Percentiles rank a stretch among this genome's conserved stretches.
phyloP scores from a whole-genome alignment of 805 yeast species.

The Lipomyces orientalis region DNA sequence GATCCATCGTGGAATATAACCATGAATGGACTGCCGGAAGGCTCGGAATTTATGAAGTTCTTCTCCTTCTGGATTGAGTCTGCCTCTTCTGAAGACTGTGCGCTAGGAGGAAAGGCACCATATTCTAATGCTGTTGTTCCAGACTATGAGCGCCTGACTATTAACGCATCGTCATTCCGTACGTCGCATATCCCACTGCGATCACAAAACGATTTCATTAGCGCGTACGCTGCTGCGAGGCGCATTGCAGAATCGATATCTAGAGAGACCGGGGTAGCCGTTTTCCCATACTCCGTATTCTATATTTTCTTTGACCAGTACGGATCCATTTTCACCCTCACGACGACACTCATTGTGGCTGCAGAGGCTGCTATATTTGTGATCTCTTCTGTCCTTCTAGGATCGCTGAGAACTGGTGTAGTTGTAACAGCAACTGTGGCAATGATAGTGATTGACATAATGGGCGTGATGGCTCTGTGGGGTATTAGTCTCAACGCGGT shows the following conservation, averaged over 20 bases:
- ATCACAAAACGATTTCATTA: slow-evolving; percentile 83
- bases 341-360: slow-evolving; percentile 58
- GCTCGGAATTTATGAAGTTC: slow-evolving; percentile 70
- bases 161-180: slow-evolving; percentile 72
- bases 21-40: slow-evolving; percentile 85
- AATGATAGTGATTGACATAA: slow-evolving; percentile 71
- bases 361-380: slow-evolving; percentile 62
- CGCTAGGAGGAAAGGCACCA: slow-evolving; percentile 94
- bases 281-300: slow-evolving; percentile 92
- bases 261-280: slow-evolving; percentile 52
- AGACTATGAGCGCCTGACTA: slow-evolving; percentile 48
- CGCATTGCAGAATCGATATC: slow-evolving; percentile 63
- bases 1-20: slow-evolving; percentile 67
- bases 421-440: slow-evolving; percentile 63
- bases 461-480: slow-evolving; percentile 80
- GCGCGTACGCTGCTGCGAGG: slow-evolving; percentile 73
- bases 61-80: slow-evolving; percentile 82
- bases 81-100: slow-evolving; percentile 90
- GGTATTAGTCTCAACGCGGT: slow-evolving; percentile 84
- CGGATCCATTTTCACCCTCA: slow-evolving; percentile 62
- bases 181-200: slow-evolving; percentile 78
- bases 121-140: slow-evolving; percentile 65
- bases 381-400: slow-evolving; percentile 64
- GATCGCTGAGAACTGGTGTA: slow-evolving; percentile 66
- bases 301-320: slow-evolving; percentile 94